Evolutionary conservation across 23 red algal genomes (phyloP).

Genomic region (Gracilaria domingensis): DNA sequence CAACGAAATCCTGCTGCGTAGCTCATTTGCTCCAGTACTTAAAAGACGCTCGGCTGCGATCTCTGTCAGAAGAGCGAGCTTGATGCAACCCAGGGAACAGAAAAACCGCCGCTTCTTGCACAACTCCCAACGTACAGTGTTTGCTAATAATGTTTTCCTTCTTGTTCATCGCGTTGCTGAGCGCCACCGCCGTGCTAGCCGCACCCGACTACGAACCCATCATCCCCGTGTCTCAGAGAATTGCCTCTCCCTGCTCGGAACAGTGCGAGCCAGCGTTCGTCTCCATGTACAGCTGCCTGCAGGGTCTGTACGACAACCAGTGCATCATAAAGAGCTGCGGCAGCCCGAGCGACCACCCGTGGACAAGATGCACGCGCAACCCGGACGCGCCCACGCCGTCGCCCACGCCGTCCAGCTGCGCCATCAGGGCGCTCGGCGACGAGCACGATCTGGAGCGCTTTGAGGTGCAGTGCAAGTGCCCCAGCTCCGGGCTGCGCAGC

Average conservation of each 20-base stretch:
- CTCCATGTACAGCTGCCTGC: slow-evolving; percentile 12
- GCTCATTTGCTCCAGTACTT: no score
- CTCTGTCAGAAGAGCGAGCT: no score
- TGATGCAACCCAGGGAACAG: no score
- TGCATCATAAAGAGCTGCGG: slow-evolving; percentile 24
- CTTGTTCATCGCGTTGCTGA: background rate
- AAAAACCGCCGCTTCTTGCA: no score
- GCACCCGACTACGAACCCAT: background rate
- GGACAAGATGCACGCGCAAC: slow-evolving; percentile 27
- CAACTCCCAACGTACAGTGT: no score
- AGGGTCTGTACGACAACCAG: slow-evolving; percentile 18
- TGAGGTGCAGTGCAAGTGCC: slow-evolving; percentile 16
- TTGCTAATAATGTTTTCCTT: background rate
- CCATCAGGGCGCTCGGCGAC: background rate
- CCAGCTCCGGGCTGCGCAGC: background rate
- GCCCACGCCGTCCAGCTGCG: slow-evolving; percentile 13
- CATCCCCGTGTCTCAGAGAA: background rate
- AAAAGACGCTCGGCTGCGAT: no score
- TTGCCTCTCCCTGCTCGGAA: slow-evolving; percentile 1
- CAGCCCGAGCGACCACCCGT: slow-evolving; percentile 28
- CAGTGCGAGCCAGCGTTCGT: slow-evolving; percentile 1
- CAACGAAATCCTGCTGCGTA: no score
- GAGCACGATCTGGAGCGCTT: background rate
- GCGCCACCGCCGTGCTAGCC: background rate
- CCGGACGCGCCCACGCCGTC: slow-evolving; percentile 7